A percentile compares a stretch with the other conserved stretches of the same genome.
phyloP scores from a whole-genome alignment of 148 eudicot genomes.

The Cornus controversa region DNA sequence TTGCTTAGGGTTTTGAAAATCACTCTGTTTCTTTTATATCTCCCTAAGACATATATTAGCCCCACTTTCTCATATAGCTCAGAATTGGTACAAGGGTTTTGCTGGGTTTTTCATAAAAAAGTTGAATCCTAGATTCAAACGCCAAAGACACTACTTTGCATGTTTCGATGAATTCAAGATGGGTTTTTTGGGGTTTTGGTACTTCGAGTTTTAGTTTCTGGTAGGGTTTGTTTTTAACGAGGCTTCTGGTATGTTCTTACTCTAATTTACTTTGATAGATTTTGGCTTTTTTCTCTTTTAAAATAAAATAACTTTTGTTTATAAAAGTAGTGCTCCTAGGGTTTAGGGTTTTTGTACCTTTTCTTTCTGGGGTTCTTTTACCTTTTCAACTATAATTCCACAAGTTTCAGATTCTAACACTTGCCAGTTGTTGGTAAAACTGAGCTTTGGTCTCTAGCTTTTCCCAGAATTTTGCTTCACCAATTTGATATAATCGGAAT shows the following conservation, averaged over 20 bases:
- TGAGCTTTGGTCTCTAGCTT: slow-evolving; percentile 13
- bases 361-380: not conserved
- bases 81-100: not conserved
- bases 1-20: slow-evolving; percentile 13
- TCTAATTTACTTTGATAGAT: slow-evolving; percentile 4
- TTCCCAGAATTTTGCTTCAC: slow-evolving; percentile 12
- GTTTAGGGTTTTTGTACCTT: slow-evolving; percentile 11
- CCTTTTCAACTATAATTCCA: slow-evolving; percentile 13
- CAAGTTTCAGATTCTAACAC: not conserved
- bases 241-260: not conserved
- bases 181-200: slow-evolving; percentile 11
- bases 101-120: not conserved
- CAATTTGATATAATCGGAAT: not conserved
- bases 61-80: too few relatives aligned
- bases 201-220: not conserved
- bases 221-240: not conserved
- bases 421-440: not conserved
- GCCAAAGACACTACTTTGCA: slow-evolving; percentile 11
- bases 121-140: not conserved
- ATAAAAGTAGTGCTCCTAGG: not conserved
- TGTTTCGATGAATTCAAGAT: slow-evolving; percentile 31
- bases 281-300: slow-evolving; percentile 14
- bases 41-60: too few relatives aligned
- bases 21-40: slow-evolving; percentile 13
- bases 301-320: not conserved